These are phyloP conservation scores for Jatropha multifida DNA, from an alignment of 441 rosid genomes.

Conservation along the genomic window DNA sequence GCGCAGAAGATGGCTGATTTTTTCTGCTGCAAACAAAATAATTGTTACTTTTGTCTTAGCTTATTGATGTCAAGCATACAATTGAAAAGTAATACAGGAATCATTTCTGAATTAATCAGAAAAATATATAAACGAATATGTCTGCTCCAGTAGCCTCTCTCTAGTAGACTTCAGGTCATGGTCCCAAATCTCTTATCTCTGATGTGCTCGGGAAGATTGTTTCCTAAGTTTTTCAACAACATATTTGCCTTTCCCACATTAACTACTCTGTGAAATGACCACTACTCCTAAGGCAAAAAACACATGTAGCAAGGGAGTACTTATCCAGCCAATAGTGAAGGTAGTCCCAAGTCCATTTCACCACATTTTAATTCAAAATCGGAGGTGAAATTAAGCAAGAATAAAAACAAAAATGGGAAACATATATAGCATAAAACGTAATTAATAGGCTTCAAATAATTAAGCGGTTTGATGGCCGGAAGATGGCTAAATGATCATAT, in stretches of 20 bases:
- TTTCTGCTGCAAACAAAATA: constrained; percentile 21
- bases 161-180: not conserved
- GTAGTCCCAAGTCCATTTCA: not conserved
- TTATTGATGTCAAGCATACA: not conserved
- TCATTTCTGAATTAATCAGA: not conserved
- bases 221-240: not conserved
- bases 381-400: not conserved
- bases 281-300: not conserved
- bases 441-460: not conserved
- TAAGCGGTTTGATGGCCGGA: not conserved
- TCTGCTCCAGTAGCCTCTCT: not conserved
- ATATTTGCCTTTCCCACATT: not conserved
- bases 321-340: too few species aligned
- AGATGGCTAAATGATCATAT: not conserved
- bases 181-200: not conserved
- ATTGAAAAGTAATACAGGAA: not conserved
- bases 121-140: not conserved
- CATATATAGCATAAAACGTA: not conserved
- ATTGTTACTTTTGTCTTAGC: not conserved
- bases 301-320: too few species aligned
- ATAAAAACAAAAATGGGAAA: not conserved
- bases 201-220: not conserved
- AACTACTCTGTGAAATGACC: not conserved
- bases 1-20: not conserved
- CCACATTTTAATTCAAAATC: too few species aligned